Evolutionary conservation across 2,329 filamentous ascomycete genomes (phyloP).

Genomic region (Ophioceras dolichostomum): DNA sequence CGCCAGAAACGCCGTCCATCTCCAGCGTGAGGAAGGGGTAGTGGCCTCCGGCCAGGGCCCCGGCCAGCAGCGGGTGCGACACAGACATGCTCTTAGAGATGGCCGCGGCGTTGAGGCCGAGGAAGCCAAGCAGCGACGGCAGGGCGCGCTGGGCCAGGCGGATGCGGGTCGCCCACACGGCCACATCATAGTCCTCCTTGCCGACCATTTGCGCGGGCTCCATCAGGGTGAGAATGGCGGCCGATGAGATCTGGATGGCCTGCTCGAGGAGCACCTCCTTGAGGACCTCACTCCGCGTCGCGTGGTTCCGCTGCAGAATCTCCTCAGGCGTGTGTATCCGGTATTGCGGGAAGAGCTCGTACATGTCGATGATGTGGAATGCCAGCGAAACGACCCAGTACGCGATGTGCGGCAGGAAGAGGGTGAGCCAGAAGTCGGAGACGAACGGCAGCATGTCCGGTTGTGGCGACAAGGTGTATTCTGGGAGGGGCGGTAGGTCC

Average conservation of each 20-base stretch:
- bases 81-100: constrained; percentile 64
- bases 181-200: constrained; percentile 73
- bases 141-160: constrained; percentile 69
- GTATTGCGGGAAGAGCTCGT: constrained; percentile 81
- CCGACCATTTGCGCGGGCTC: constrained; percentile 66
- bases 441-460: constrained; percentile 64
- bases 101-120: constrained; percentile 65
- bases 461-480: constrained; percentile 61
- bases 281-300: constrained; percentile 71
- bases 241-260: constrained; percentile 69
- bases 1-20: constrained; percentile 36
- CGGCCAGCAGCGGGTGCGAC: constrained; percentile 63
- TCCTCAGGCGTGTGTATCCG: constrained; percentile 91
- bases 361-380: constrained; percentile 79
- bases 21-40: constrained; percentile 61
- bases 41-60: constrained; percentile 64
- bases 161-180: constrained; percentile 78
- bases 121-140: constrained; percentile 53
- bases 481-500: constrained; percentile 72
- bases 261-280: constrained; percentile 90
- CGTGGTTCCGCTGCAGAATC: constrained; percentile 76
- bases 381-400: constrained; percentile 83
- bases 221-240: constrained; percentile 52
- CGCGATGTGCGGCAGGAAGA: constrained; percentile 64
- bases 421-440: constrained; percentile 67